A percentile compares a stretch with the other conserved stretches of the same genome.
phyloP scores from a whole-genome alignment of 352 stramenopile genomes.

The Phytopythium chamaehyphon region DNA sequence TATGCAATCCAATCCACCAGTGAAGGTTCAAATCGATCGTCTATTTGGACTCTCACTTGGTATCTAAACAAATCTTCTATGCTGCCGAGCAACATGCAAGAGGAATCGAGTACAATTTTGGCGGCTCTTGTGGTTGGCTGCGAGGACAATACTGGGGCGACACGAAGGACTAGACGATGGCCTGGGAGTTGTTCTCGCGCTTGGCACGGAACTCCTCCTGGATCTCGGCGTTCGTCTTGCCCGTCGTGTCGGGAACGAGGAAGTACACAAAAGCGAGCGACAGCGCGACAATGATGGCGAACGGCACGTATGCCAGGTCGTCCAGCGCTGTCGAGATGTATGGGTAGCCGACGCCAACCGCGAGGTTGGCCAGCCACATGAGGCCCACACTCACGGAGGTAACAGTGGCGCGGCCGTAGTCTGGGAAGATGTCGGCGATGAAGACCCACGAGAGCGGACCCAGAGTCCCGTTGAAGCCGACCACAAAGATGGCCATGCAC shows the following conservation, averaged over 20 bases:
- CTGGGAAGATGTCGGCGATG: constrained; percentile 46
- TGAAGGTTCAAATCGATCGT: no score
- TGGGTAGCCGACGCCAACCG: constrained; percentile 46
- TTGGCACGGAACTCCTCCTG: constrained; percentile 34
- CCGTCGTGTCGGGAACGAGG: constrained; percentile 36
- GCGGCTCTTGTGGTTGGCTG: no score
- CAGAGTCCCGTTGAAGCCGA: constrained; percentile 37
- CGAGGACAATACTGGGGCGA: no score
- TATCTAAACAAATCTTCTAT: no score
- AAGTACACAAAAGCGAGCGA: constrained; percentile 25
- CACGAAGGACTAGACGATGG: no score
- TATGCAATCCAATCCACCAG: no score
- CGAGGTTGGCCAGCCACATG: constrained; percentile 49
- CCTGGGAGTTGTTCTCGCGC: constrained; percentile 6
- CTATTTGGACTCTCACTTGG: no score
- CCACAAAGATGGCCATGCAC: constrained; percentile 42
- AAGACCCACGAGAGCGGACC: constrained; percentile 49
- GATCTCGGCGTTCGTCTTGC: constrained; percentile 49
- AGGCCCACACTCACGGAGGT: constrained; percentile 38
- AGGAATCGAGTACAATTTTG: no score
- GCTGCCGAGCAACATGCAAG: no score
- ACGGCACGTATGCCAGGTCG: constrained; percentile 31
- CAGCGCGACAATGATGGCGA: constrained; percentile 19
- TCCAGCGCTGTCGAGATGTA: constrained; percentile 34
- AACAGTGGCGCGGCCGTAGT: constrained; percentile 37